Evolutionary conservation across 78 protist species (phyloP).

Genomic region (Chrysochromulina parva): DNA sequence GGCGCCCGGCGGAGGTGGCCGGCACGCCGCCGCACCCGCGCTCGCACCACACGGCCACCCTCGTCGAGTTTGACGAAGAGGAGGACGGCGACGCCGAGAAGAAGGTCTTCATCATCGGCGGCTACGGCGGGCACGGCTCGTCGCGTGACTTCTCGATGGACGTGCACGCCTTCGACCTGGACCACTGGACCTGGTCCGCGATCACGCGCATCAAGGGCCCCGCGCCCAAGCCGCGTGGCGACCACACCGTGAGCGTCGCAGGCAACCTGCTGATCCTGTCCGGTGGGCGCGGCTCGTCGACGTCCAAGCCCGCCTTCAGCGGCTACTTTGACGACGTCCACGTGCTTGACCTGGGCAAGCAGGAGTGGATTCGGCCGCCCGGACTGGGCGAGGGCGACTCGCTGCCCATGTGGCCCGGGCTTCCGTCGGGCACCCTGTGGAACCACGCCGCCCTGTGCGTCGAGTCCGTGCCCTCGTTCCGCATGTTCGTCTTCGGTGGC

Average conservation of each 20-base stretch:
- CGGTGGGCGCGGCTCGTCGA: not conserved
- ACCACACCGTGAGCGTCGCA: not conserved
- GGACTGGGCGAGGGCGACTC: not conserved
- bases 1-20: not conserved
- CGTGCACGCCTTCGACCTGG: not conserved
- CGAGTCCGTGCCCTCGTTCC: not conserved
- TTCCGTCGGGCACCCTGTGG: not conserved
- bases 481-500: not conserved
- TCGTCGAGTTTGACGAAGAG: not conserved
- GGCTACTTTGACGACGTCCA: not conserved
- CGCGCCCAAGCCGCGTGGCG: not conserved
- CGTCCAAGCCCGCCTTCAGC: not conserved
- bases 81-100: not conserved
- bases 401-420: not conserved
- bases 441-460: not conserved
- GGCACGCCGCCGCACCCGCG: not conserved
- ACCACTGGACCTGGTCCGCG: not conserved
- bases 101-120: not conserved
- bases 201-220: not conserved
- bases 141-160: not conserved
- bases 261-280: not conserved
- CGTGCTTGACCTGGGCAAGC: not conserved
- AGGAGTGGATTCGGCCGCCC: not conserved
- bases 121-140: not conserved
- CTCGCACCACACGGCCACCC: conserved; percentile 15